Base-by-base conservation (phyloP, 1,284 basidiomycete species). In the Singerocomus inundabilis region DNA sequence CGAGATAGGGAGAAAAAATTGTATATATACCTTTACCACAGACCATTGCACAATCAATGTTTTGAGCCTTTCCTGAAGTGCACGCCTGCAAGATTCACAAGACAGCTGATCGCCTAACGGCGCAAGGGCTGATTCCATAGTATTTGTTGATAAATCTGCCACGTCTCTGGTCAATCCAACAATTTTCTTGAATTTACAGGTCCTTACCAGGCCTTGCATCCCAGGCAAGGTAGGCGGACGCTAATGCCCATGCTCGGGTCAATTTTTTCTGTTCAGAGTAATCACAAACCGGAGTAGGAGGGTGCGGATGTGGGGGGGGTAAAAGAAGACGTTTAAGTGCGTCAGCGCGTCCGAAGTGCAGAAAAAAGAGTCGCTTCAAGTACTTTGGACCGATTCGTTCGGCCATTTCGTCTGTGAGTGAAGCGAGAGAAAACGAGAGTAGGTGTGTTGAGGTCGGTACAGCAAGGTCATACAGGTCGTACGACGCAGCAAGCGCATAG, bases 11-110 rank as follows among this genome's bases (percentile, higher is more conserved):
- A 7, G 13, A 3, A 12, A 7, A 45, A 46, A 11, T 21, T 21
- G 21, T 21, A 21, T 21, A 29, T 66, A 33, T 57, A 86, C 87
- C 73, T 87, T 90, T 39, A 91, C 84, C 32, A 82, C 72, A 8
- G 88, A 84, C 88, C 88, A 91, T 60, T 89, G 85, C 18, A 83
- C 68, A 37, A 88, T 70, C 36, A 91, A 72, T 50, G 77, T 77
- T 65, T 81, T 83, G 45, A 90, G 79, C 28, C 88, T 79, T 35
- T 85, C 82, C 45, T 75, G 70, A 18, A 91, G 74, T 3, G 78
- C 70, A 46, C 70, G 62, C 56, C 78, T 79, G 64, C 88, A 91
- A 26, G 80, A 72, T 24, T 82, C 78, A 58, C 83, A 85, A 21
- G 72, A 68, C 12, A 85, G 62, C 55, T 81, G 81, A 31, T 82